Evolutionary conservation across 2,329 filamentous ascomycete species (phyloP).

Genomic region (Fusarium udum): DNA sequence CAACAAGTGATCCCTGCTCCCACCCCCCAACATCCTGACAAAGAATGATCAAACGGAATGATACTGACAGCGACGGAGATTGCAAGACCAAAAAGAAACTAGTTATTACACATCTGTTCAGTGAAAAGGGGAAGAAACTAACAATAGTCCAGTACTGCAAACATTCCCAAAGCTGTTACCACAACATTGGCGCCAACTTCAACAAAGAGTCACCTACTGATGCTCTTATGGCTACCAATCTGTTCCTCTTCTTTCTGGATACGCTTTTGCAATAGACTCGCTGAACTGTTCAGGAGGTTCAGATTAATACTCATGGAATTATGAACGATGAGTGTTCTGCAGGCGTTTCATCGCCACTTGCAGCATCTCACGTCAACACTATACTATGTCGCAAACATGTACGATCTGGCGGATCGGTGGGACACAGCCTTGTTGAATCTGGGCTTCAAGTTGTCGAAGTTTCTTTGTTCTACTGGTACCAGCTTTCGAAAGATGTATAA

Average conservation of each 20-base stretch:
- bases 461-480: neutral
- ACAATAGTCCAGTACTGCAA: neutral
- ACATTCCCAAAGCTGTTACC: neutral
- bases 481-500: neutral
- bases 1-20: neutral
- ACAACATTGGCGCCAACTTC: neutral
- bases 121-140: neutral
- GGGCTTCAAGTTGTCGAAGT: neutral
- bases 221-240: neutral
- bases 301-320: neutral
- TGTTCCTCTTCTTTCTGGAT: neutral
- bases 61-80: neutral
- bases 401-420: accelerated
- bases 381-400: neutral
- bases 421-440: accelerated
- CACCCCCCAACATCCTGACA: neutral
- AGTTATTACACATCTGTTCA: too few species aligned
- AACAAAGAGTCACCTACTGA: neutral
- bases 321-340: neutral
- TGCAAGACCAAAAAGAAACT: too few species aligned
- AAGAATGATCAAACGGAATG: neutral
- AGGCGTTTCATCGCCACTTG: neutral
- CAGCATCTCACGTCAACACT: neutral
- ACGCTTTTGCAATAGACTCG: accelerated
- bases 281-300: neutral